Evolutionary conservation across 2,329 filamentous ascomycete species (phyloP).

Genomic region (Alternaria gaisen): DNA sequence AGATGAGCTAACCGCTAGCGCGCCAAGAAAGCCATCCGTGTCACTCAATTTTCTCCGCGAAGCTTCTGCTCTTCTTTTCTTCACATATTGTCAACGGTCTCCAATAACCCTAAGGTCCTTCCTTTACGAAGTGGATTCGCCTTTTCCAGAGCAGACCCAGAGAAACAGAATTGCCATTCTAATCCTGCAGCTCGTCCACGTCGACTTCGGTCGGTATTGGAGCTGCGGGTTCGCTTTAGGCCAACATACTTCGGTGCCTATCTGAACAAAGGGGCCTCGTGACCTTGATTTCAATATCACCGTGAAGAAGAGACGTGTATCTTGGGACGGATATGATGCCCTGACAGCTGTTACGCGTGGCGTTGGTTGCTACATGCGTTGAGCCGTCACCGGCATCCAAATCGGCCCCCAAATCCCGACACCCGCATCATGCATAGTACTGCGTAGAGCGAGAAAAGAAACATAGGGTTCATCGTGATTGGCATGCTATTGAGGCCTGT

Average conservation of each 20-base stretch:
- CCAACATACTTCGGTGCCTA: slow-evolving; percentile 37
- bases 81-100: slow-evolving; percentile 45
- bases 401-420: slow-evolving; percentile 9
- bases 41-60: slow-evolving; percentile 14
- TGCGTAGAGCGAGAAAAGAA: slow-evolving; percentile 25
- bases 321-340: neutral
- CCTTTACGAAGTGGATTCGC: slow-evolving; percentile 37
- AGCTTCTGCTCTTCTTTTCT: slow-evolving; percentile 24
- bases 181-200: slow-evolving; percentile 51
- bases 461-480: slow-evolving; percentile 6
- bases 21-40: slow-evolving; percentile 8
- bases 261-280: neutral
- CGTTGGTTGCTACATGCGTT: slow-evolving; percentile 16
- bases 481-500: slow-evolving; percentile 5
- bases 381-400: slow-evolving; percentile 9
- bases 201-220: slow-evolving; percentile 47
- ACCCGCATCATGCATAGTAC: slow-evolving; percentile 19
- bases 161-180: slow-evolving; percentile 50
- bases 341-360: slow-evolving; percentile 1
- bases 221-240: slow-evolving; percentile 53
- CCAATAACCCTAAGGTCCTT: slow-evolving; percentile 39
- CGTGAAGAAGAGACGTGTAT: neutral
- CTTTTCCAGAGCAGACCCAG: slow-evolving; percentile 48
- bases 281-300: neutral
- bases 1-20: slow-evolving; percentile 9